Evolutionary conservation across 371 early-diverging fungal species (phyloP), one percentile per base, ranked within the genome.

Genomic region (Umbelopsis sp.): DNA sequence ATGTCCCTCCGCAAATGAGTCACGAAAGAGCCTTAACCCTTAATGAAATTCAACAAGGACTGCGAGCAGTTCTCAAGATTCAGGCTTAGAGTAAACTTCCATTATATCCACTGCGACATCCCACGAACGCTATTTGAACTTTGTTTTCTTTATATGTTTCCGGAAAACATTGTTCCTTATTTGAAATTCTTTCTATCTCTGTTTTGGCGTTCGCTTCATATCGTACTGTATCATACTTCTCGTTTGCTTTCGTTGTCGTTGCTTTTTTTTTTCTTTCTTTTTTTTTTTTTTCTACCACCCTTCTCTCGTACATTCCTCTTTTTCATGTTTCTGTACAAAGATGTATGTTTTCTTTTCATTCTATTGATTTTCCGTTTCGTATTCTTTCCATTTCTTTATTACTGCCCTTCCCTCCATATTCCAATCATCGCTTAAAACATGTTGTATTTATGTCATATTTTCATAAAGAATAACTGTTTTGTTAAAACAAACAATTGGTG

Each of bases 41-140:
- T 44, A 77, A 80, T 38, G 79, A 83, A 69, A 83, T 83, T 51
- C 80, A 83, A 65, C 77, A 77, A 57, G 79, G 76, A 32, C 74
- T 83, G 63, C 75, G 81, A 64, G 76, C 80, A 46, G 76, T 83
- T 77, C 74, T 83, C 67, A 83, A 80, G 69, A 79, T 83, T 14
- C 57, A 57, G 29, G 57, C 57, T 35, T 57, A 35, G 35, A 29
- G 18, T 35, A 8, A 35, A 35, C 35, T 14, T 57, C 35, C 10
- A 35, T 16, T 29, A 57, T 35, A 35, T 29, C 57, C 57, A 57
- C 57, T 57, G 57, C 57, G 57, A 57, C 57, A 48, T 48, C 20
- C 22, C 48, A 48, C 16, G 57, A 57, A 57, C 35, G 35, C n/a
- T n/a, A 41, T 35, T 25, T 11, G 16, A 57, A 7, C 12, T 16